Base-by-base conservation (phyloP, 345 rosid genomes). In the Microthlaspi erraticum region DNA sequence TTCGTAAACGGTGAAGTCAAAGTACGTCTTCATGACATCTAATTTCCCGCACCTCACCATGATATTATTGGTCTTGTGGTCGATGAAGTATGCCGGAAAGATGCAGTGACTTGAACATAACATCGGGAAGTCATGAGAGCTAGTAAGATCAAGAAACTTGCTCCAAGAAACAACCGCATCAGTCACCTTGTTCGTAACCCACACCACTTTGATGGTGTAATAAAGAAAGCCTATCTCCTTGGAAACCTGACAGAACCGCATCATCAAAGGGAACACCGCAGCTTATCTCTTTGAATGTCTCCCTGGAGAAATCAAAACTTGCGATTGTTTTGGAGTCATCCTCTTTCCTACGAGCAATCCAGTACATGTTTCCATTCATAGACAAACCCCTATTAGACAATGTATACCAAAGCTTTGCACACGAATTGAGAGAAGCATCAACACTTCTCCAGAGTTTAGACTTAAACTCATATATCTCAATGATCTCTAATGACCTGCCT, bases 171-270 rank as follows among this genome's bases (percentile, higher is more conserved):
- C 48, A 50, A 37, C 36, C 10, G 0, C 59, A 36, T 49, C 20
- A 37, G 46, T 37, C 58, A 50, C n/a, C 20, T 34, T 65, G 10
- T 65, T 65, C 14, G 49, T 38, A 8, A 38, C 37, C 59, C 60
- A 51, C 6, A 64, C 68, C 19, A 46, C 44, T 14, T 5, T 14
- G 8, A 33, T 34, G 42, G 18, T 1, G 56, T 2, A 44, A 45
- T 12, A 62, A 43, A 41, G 64, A 60, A 60, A 60, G 41, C 41
- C 12, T 55, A 55, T 54, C 60, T 54, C 60, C 39, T 54, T 5
- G 0, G 20, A 32, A 54, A n/a, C 60, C 19, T 7, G 60, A 54
- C 3, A 54, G 14, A 11, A 5, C 16, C 9, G 26, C 26, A 23
- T 23, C 26, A 23, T 23, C 26, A 23, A 31, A 12, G 5, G 37